Evolutionary conservation across 805 yeast genomes (phyloP).

Genomic region (Teunomyces stri): DNA sequence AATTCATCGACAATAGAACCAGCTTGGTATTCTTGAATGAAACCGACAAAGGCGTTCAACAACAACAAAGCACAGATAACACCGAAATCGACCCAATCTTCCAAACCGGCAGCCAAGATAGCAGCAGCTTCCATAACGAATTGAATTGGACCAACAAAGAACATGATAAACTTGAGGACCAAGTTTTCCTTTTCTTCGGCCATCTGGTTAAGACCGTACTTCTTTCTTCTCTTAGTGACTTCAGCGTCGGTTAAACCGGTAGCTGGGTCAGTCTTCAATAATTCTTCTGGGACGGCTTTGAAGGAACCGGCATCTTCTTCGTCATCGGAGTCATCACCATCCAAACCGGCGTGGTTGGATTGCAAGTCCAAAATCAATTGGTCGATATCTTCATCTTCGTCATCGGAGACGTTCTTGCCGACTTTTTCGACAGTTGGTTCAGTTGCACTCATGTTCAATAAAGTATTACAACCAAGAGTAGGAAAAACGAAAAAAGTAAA

Average conservation of each 20-base stretch:
- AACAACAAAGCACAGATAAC: conserved; percentile 85
- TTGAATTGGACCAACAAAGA: conserved; percentile 94
- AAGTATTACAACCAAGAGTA: conserved; percentile 4
- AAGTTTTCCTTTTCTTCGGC: conserved; percentile 83
- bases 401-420: conserved; percentile 50
- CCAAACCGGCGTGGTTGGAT: conserved; percentile 50
- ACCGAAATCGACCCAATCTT: conserved; percentile 99
- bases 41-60: conserved; percentile 92
- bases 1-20: conserved; percentile 96
- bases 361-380: conserved; percentile 78
- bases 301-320: conserved; percentile 37
- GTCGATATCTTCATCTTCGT: conserved; percentile 54
- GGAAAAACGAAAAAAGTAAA: conserved; percentile 5
- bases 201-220: conserved; percentile 88
- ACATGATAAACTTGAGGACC: conserved; percentile 75
- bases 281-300: conserved; percentile 82
- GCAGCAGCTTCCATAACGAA: conserved; percentile 98
- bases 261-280: conserved; percentile 77
- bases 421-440: conserved; percentile 58
- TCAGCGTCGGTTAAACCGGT: conserved; percentile 77
- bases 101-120: conserved; percentile 89
- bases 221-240: conserved; percentile 80
- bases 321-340: conserved; percentile 13
- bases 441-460: conserved; percentile 30
- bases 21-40: conserved; percentile 96